Conservation (phyloP, 495 filamentous ascomycete species). For the Xylaria venustula region DNA sequence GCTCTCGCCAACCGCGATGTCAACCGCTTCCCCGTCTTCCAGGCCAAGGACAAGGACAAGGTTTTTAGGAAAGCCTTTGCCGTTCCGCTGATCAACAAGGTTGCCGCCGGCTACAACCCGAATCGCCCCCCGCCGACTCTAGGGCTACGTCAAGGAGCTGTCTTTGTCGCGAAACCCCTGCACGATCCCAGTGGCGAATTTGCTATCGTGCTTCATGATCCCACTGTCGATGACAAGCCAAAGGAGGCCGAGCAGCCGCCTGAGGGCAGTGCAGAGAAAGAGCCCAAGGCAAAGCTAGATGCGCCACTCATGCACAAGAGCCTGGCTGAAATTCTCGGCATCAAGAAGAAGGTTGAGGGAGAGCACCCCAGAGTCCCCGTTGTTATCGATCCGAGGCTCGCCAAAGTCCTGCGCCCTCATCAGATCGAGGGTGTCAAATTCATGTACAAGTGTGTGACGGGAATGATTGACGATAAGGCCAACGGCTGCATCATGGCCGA, state of each 20-base stretch:
- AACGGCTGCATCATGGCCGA: constrained; percentile 99
- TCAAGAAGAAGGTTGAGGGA: constrained; percentile 82
- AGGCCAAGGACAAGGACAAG: constrained; percentile 80
- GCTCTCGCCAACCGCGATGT: constrained; percentile 84
- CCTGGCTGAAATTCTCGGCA: constrained; percentile 90
- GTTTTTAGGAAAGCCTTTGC: constrained; percentile 81
- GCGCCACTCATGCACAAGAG: constrained; percentile 88
- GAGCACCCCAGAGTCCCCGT: constrained; percentile 89
- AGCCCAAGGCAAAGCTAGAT: constrained; percentile 60
- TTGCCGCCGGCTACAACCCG: constrained; percentile 66
- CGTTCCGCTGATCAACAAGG: constrained; percentile 83
- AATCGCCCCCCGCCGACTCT: constrained; percentile 80
- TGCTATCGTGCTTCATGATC: constrained; percentile 93
- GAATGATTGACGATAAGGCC: constrained; percentile 88
- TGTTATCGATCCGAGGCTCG: constrained; percentile 88
- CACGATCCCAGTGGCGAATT: constrained; percentile 97
- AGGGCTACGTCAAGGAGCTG: constrained; percentile 78
- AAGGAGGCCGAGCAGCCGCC: constrained; percentile 49
- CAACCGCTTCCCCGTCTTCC: constrained; percentile 88
- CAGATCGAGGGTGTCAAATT: constrained; percentile 99
- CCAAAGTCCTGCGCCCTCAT: constrained; percentile 92
- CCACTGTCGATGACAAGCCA: constrained; percentile 84
- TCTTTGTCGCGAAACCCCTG: constrained; percentile 84
- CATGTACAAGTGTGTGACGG: constrained; percentile 89
- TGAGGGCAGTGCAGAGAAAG: constrained; percentile 52